Conservation (phyloP, 495 filamentous ascomycete species). For the Schizothecium vesticola region DNA sequence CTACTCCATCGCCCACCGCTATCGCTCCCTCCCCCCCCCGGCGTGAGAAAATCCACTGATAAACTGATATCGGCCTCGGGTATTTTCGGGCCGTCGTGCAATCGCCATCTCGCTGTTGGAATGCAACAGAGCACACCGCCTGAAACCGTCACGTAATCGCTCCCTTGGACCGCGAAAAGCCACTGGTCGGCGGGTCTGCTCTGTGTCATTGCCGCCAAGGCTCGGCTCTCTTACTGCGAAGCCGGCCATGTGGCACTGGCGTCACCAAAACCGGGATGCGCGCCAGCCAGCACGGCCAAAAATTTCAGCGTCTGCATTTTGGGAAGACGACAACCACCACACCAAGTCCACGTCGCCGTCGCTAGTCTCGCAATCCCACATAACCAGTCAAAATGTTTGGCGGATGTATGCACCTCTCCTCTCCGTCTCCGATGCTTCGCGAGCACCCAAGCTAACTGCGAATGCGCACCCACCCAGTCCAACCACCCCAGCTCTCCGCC, state of each 20-base stretch:
- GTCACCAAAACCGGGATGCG: not conserved
- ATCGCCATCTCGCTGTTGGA: not conserved
- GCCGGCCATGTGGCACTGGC: not conserved
- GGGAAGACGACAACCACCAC: not conserved
- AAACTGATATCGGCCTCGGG: slow-evolving; percentile 17
- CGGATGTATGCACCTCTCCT: slow-evolving; percentile 33
- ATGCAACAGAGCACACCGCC: not conserved
- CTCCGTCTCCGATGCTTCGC: not conserved
- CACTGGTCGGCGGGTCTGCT: not conserved
- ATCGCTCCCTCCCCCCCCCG: slow-evolving; percentile 9
- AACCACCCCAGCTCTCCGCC: slow-evolving; percentile 45
- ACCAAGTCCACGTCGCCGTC: not conserved
- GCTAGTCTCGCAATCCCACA: not conserved
- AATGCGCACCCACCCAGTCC: slow-evolving; percentile 22
- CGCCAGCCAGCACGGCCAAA: not conserved
- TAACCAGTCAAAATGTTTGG: slow-evolving; percentile 38
- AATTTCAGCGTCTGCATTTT: slow-evolving; percentile 7
- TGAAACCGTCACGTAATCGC: not conserved
- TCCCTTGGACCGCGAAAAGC: not conserved
- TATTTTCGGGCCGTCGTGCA: slow-evolving; percentile 26
- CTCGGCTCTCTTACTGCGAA: not conserved
- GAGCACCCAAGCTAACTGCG: not conserved
- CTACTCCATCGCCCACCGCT: slow-evolving; percentile 15
- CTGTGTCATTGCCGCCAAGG: not conserved
- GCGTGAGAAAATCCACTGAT: slow-evolving; percentile 2